Conservation (phyloP, 768 basidiomycete species). For the Suillus americanus region DNA sequence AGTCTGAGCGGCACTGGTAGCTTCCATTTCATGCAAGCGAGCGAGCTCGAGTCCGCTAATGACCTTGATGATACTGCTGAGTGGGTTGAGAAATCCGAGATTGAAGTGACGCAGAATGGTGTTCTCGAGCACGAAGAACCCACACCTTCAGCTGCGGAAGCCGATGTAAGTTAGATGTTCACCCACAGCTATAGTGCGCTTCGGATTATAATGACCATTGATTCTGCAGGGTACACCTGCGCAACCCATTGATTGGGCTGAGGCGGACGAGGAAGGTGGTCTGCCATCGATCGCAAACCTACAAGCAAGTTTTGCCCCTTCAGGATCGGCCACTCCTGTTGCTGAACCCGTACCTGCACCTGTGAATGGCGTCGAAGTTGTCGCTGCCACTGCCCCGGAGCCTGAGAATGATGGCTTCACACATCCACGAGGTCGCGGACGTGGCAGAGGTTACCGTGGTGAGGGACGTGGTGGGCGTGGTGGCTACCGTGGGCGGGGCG, state of each 20-base stretch:
- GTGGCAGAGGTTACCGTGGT: slow-evolving; percentile 42
- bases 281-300: slow-evolving; percentile 77
- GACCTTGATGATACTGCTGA: slow-evolving; percentile 53
- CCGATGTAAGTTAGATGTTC: slow-evolving; percentile 2
- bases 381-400: slow-evolving; percentile 20
- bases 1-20: slow-evolving; percentile 44
- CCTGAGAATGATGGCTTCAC: slow-evolving; percentile 66
- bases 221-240: slow-evolving; percentile 16
- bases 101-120: slow-evolving; percentile 22
- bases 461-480: slow-evolving; percentile 42
- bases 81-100: slow-evolving; percentile 54
- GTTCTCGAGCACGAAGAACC: not conserved
- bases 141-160: not conserved
- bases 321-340: slow-evolving; percentile 68
- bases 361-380: slow-evolving; percentile 23
- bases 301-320: slow-evolving; percentile 75
- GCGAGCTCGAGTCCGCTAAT: slow-evolving; percentile 60
- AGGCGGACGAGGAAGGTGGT: slow-evolving; percentile 71
- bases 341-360: slow-evolving; percentile 25
- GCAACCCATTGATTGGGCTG: slow-evolving; percentile 74
- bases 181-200: not conserved
- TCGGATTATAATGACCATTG: slow-evolving; percentile 3
- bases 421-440: slow-evolving; percentile 48
- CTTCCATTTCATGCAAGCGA: slow-evolving; percentile 82
- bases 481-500: slow-evolving; percentile 36